Percentiles rank a stretch among this genome's conserved stretches.
Conservation (phyloP, 78 protist species). For the Neovahlkampfia damariscottae region DNA sequence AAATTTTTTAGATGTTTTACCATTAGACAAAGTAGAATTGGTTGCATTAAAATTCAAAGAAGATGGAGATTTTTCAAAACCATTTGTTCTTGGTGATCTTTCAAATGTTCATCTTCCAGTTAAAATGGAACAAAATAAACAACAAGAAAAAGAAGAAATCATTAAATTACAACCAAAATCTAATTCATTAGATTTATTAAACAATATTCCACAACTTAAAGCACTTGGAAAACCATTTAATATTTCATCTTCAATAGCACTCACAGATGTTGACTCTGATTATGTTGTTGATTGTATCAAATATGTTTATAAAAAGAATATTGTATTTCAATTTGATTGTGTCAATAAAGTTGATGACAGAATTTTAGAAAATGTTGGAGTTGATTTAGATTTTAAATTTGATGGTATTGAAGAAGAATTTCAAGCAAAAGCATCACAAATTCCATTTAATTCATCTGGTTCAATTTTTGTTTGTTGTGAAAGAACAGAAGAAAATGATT, state of each 20-base stretch:
- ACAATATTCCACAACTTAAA: slow-evolving; percentile 48
- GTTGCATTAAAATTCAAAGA: not conserved
- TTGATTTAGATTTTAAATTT: slow-evolving; percentile 21
- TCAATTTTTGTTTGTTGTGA: not conserved
- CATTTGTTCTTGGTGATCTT: not conserved
- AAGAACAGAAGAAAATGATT: not conserved
- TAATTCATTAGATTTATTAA: slow-evolving; percentile 33
- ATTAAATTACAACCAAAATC: not conserved
- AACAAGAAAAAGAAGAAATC: not conserved
- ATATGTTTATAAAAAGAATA: slow-evolving; percentile 57
- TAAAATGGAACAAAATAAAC: no score
- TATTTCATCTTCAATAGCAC: slow-evolving; percentile 36
- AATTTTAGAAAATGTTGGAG: slow-evolving; percentile 50
- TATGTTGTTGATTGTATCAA: slow-evolving; percentile 74
- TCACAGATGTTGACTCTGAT: slow-evolving; percentile 88
- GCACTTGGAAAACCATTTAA: not conserved
- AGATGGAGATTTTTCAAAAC: not conserved
- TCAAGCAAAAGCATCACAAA: not conserved
- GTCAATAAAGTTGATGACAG: slow-evolving; percentile 78
- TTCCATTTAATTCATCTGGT: not conserved
- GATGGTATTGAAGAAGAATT: slow-evolving; percentile 10
- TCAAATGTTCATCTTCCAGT: not conserved
- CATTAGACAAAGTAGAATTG: no score
- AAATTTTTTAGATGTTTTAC: no score
- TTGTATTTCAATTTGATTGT: slow-evolving; percentile 71